Evolutionary conservation across 495 filamentous ascomycete species (phyloP).

Genomic region (Neurospora hispaniola): DNA sequence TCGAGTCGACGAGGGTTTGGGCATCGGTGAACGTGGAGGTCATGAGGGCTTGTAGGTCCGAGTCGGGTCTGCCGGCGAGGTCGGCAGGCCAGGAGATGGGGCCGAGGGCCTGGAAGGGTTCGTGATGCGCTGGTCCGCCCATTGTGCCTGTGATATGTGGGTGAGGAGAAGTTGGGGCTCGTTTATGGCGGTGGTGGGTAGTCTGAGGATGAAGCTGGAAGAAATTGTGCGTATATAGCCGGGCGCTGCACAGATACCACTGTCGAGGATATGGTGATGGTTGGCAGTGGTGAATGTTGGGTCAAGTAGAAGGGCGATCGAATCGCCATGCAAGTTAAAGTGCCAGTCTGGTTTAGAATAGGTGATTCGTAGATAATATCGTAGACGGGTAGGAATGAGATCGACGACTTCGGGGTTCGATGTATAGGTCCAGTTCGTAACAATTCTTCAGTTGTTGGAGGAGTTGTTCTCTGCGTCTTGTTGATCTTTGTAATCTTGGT

Average conservation of each 20-base stretch:
- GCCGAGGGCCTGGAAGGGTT: slow-evolving; percentile 62
- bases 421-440: background rate
- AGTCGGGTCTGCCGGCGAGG: slow-evolving; percentile 40
- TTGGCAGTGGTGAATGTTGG: background rate
- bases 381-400: background rate
- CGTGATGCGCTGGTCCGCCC: slow-evolving; percentile 32
- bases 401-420: background rate
- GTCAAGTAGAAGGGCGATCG: background rate
- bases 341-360: background rate
- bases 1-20: slow-evolving; percentile 63
- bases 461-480: background rate
- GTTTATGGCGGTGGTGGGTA: background rate
- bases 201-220: background rate
- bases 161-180: background rate
- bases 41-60: slow-evolving; percentile 25
- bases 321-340: background rate
- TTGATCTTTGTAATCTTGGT: background rate
- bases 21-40: slow-evolving; percentile 49
- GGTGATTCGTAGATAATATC: background rate
- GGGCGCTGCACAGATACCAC: background rate
- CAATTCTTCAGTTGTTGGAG: background rate
- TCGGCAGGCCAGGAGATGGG: slow-evolving; percentile 57
- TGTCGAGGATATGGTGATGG: background rate
- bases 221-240: background rate
- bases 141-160: background rate